These are phyloP conservation scores for Cotoneaster glaucophyllus DNA, from an alignment of 306 rosid species.

Conservation along the genomic window DNA sequence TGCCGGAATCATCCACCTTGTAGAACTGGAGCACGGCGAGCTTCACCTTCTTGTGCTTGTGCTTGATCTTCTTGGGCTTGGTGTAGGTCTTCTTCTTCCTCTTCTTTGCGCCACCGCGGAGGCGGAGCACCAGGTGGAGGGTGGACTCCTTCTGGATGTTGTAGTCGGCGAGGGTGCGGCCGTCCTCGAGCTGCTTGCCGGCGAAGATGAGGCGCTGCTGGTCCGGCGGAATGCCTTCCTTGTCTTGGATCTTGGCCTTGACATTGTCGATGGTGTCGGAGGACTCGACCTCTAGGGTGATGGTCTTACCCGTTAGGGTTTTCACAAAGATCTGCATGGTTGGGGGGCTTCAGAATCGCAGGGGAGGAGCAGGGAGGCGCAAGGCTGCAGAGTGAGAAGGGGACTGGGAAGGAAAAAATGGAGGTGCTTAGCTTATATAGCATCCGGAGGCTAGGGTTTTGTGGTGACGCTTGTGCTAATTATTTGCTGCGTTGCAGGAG, in stretches of 20 bases:
- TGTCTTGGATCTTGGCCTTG: conserved; percentile 90
- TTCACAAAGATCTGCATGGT: conserved; percentile 92
- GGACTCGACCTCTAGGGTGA: conserved; percentile 88
- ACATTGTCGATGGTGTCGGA: conserved; percentile 92
- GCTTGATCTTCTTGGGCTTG: conserved; percentile 95
- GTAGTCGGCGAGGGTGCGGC: conserved; percentile 92
- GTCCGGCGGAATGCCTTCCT: conserved; percentile 93
- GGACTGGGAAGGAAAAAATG: neutral
- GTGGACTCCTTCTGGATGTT: conserved; percentile 95
- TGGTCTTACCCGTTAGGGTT: conserved; percentile 92
- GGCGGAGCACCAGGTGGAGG: conserved; percentile 84
- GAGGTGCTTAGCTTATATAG: neutral
- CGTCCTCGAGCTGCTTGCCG: conserved; percentile 92
- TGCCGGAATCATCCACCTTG: conserved; percentile 82
- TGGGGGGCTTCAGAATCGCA: conserved; percentile 7
- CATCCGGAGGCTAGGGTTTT: neutral
- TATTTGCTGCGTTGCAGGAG: neutral
- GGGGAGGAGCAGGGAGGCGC: neutral
- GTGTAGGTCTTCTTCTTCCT: conserved; percentile 97
- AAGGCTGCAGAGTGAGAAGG: neutral
- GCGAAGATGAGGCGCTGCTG: conserved; percentile 94
- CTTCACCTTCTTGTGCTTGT: conserved; percentile 94
- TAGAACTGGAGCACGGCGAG: conserved; percentile 77
- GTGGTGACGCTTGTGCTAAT: neutral
- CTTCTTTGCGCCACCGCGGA: conserved; percentile 94